Evolutionary conservation across 495 filamentous ascomycete species (phyloP).

Genomic region (Umbilicaria muhlenbergii): DNA sequence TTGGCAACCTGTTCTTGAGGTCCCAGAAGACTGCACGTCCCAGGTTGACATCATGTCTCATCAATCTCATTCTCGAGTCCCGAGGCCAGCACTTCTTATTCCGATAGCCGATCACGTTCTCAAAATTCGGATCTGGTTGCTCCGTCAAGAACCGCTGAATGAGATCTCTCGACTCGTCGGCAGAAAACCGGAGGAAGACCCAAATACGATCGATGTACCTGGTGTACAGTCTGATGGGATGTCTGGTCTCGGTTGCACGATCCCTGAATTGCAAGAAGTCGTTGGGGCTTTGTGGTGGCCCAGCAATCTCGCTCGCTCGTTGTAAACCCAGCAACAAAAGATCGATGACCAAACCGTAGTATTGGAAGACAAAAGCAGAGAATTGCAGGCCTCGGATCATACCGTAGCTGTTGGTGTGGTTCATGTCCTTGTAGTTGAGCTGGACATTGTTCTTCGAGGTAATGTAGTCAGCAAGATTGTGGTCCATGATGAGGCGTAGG

Average conservation of each 20-base stretch:
- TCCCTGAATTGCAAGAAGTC: slow-evolving; percentile 98
- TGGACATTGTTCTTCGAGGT: slow-evolving; percentile 99
- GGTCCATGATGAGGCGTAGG: slow-evolving; percentile 94
- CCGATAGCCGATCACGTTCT: slow-evolving; percentile 97
- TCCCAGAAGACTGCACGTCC: slow-evolving; percentile 99
- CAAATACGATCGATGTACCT: slow-evolving; percentile 97
- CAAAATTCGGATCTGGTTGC: slow-evolving; percentile 97
- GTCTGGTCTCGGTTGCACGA: slow-evolving; percentile 72
- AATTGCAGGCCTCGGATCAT: slow-evolving; percentile 97
- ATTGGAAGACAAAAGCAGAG: slow-evolving; percentile 97
- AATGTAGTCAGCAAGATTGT: slow-evolving; percentile 98
- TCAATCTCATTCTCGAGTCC: slow-evolving; percentile 92
- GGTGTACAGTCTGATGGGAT: slow-evolving; percentile 93
- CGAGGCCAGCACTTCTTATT: slow-evolving; percentile 99
- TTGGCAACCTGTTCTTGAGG: slow-evolving; percentile 87
- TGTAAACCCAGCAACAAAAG: slow-evolving; percentile 84
- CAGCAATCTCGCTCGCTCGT: slow-evolving; percentile 91
- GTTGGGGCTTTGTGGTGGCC: slow-evolving; percentile 89
- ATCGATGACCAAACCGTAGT: slow-evolving; percentile 93
- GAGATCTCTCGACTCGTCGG: slow-evolving; percentile 87
- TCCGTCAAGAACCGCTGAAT: slow-evolving; percentile 98
- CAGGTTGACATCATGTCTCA: slow-evolving; percentile 98
- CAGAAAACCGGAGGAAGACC: slow-evolving; percentile 89
- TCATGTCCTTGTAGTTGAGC: slow-evolving; percentile 99
- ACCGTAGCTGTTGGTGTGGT: slow-evolving; percentile 96